Conservation (phyloP, 148 eudicot genomes). For the Amaranthus cruentus region DNA sequence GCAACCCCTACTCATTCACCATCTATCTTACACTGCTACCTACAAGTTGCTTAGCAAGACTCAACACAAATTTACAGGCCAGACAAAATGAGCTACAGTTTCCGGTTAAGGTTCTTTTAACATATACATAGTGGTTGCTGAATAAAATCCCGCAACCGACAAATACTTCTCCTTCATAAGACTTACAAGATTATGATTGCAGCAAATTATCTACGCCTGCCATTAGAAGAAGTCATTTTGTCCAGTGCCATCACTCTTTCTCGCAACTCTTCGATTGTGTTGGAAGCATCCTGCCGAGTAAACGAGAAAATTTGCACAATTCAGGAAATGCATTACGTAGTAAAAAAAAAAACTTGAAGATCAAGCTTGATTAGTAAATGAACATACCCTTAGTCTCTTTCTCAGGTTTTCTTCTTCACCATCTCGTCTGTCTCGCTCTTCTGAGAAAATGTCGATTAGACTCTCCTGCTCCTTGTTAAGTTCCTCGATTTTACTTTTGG, state of each 20-base stretch:
- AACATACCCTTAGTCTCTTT: slow-evolving; percentile 49
- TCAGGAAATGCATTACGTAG: background rate
- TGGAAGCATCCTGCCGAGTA: slow-evolving; percentile 52
- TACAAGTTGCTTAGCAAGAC: background rate
- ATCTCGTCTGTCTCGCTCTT: slow-evolving; percentile 70
- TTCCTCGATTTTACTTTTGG: slow-evolving; percentile 34
- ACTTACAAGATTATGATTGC: background rate
- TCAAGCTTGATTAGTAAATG: background rate
- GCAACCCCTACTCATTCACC: no score
- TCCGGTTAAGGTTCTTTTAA: background rate
- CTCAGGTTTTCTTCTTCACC: slow-evolving; percentile 56
- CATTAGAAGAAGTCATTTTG: slow-evolving; percentile 23
- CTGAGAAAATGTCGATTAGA: slow-evolving; percentile 50
- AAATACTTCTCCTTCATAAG: slow-evolving; percentile 5
- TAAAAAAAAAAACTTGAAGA: background rate
- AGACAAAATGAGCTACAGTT: background rate
- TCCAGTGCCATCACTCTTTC: slow-evolving; percentile 45
- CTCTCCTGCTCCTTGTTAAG: slow-evolving; percentile 70
- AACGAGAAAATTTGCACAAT: background rate
- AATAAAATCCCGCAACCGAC: background rate
- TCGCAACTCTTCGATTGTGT: slow-evolving; percentile 50
- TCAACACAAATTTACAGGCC: slow-evolving; percentile 1
- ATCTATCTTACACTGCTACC: no score
- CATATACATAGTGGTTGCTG: slow-evolving; percentile 4
- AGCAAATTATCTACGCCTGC: slow-evolving; percentile 11